A percentile compares a stretch with the other conserved stretches of the same genome.
Evolutionary conservation across 495 filamentous ascomycete genomes (phyloP).

Genomic region (Talaromyces nanjingensis): DNA sequence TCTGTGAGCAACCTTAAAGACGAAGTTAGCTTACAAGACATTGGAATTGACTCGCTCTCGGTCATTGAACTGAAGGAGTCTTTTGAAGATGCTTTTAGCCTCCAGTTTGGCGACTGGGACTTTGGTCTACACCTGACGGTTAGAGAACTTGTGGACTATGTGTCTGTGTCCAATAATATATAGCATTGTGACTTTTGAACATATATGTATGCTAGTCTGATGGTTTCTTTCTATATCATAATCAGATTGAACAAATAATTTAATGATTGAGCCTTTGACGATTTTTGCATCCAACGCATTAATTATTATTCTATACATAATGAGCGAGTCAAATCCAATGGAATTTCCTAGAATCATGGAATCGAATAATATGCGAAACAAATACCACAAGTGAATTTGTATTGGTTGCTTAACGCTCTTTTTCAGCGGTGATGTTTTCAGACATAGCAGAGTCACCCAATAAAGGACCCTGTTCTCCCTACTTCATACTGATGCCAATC

Average conservation of each 20-base stretch:
- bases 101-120: constrained; percentile 12
- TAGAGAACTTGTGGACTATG: background rate
- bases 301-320: background rate
- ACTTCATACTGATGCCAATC: no score
- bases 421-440: no score
- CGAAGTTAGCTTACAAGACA: constrained; percentile 10
- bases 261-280: no score
- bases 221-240: background rate
- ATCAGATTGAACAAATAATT: background rate
- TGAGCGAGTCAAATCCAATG: background rate
- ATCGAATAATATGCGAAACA: no score
- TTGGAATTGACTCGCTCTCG: constrained; percentile 17
- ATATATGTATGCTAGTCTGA: background rate
- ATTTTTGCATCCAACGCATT: background rate
- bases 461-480: no score
- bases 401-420: no score
- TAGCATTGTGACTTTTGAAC: background rate
- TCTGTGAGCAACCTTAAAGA: constrained; percentile 9
- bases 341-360: no score
- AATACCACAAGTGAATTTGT: no score
- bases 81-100: constrained; percentile 13
- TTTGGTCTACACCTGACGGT: constrained; percentile 7
- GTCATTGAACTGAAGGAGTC: constrained; percentile 15
- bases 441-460: no score
- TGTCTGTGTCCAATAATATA: background rate